Evolutionary conservation across 495 filamentous ascomycete species (phyloP).

Genomic region (Chaetomidium leptoderma): DNA sequence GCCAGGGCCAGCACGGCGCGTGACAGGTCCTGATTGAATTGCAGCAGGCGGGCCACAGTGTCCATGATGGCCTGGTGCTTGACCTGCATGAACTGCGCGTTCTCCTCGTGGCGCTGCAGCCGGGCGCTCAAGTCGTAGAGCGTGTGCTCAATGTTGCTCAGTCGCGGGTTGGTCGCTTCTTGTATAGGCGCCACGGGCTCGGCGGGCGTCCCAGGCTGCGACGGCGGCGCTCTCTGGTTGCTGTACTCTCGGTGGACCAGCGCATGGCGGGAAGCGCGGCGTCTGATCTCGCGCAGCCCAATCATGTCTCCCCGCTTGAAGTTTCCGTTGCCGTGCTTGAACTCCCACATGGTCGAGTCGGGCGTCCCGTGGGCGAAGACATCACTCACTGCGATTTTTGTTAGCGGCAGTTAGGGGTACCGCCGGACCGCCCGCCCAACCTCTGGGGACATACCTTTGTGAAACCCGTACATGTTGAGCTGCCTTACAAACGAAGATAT

Average conservation of each 20-base stretch:
- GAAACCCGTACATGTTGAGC: constrained; percentile 99
- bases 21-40: constrained; percentile 70
- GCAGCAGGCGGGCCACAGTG: constrained; percentile 64
- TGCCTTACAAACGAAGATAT: constrained; percentile 98
- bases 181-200: constrained; percentile 64
- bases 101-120: constrained; percentile 78
- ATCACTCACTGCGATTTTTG: constrained; percentile 70
- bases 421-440: background rate
- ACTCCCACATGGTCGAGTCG: constrained; percentile 95
- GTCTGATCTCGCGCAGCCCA: constrained; percentile 91
- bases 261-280: constrained; percentile 91
- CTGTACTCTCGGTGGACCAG: constrained; percentile 94
- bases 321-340: constrained; percentile 96
- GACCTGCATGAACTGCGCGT: constrained; percentile 66
- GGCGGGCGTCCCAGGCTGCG: constrained; percentile 78
- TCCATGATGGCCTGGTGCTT: constrained; percentile 81
- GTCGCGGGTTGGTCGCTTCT: constrained; percentile 70
- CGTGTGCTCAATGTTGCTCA: constrained; percentile 73
- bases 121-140: constrained; percentile 75
- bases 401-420: constrained; percentile 13
- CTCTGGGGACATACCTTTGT: constrained; percentile 70
- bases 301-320: constrained; percentile 93
- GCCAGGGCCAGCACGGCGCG: constrained; percentile 65
- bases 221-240: constrained; percentile 67
- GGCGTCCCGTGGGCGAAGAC: constrained; percentile 97